A percentile compares a stretch with the other conserved stretches of the same genome.
Evolutionary conservation across 345 rosid species (phyloP).

Genomic region (Bruguiera parviflora): DNA sequence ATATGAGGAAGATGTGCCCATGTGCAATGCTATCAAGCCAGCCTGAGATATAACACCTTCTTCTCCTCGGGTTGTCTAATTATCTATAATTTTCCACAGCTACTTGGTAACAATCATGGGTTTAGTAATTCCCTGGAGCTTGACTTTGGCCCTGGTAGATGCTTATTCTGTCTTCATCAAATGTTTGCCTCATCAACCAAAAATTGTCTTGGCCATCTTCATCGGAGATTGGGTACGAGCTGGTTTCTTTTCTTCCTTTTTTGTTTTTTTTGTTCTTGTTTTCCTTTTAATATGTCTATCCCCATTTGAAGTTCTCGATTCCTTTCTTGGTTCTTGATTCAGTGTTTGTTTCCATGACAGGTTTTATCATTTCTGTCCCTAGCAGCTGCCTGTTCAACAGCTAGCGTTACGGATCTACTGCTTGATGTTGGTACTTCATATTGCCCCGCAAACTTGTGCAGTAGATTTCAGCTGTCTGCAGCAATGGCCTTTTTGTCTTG

Average conservation of each 20-base stretch:
- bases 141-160: constrained; percentile 47
- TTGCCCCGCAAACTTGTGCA: constrained; percentile 41
- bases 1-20: no score
- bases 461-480: constrained; percentile 57
- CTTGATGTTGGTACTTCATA: constrained; percentile 19
- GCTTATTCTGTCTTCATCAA: constrained; percentile 47
- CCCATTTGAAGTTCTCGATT: not conserved
- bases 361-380: constrained; percentile 50
- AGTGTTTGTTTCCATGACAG: constrained; percentile 23
- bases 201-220: constrained; percentile 38
- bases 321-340: not conserved
- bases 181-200: constrained; percentile 41
- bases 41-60: not conserved
- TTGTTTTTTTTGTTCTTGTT: not conserved
- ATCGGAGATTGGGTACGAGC: constrained; percentile 56
- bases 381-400: constrained; percentile 58
- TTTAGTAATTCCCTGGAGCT: constrained; percentile 64
- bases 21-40: no score
- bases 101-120: constrained; percentile 70
- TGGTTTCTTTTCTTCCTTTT: not conserved
- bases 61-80: not conserved
- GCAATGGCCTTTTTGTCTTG: constrained; percentile 64
- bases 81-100: constrained; percentile 27
- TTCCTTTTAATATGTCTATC: not conserved
- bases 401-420: constrained; percentile 45